Percentiles rank a stretch among this genome's conserved stretches.
phyloP scores from a whole-genome alignment of 352 stramenopile species.

The Thraustochytrium sp. region DNA sequence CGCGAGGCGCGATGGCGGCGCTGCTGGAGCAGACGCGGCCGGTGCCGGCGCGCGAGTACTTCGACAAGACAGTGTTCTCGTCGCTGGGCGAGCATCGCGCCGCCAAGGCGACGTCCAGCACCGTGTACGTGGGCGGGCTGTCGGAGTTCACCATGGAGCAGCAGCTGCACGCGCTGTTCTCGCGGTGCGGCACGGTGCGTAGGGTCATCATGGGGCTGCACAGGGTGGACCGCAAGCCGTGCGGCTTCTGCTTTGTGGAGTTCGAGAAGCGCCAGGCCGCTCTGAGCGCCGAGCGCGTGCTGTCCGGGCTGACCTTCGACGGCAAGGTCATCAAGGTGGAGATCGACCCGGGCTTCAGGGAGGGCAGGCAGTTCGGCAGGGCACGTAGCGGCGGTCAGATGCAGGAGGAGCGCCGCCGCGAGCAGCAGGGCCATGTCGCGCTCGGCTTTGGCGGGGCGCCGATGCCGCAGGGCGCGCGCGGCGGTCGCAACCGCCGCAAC shows the following conservation, averaged over 20 bases:
- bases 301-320: neutral
- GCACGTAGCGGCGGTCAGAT: constrained; percentile 23
- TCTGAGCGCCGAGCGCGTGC: neutral
- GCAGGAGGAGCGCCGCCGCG: neutral
- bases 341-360: constrained; percentile 34
- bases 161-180: constrained; percentile 40
- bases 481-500: neutral
- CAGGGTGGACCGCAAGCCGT: constrained; percentile 21
- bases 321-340: constrained; percentile 34
- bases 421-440: neutral
- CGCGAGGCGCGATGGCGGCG: neutral
- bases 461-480: neutral
- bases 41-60: constrained; percentile 3
- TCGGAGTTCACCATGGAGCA: constrained; percentile 14
- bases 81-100: neutral
- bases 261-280: neutral
- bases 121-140: constrained; percentile 36
- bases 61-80: neutral
- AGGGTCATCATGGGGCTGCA: constrained; percentile 40
- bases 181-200: constrained; percentile 23
- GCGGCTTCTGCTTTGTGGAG: constrained; percentile 43
- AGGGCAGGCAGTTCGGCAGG: constrained; percentile 40
- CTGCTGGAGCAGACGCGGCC: neutral
- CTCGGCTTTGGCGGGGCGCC: neutral
- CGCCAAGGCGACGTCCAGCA: neutral